A percentile compares a stretch with the other conserved stretches of the same genome.
Conservation (phyloP, 2,329 filamentous ascomycete species). For the Phialophora verrucosa region DNA sequence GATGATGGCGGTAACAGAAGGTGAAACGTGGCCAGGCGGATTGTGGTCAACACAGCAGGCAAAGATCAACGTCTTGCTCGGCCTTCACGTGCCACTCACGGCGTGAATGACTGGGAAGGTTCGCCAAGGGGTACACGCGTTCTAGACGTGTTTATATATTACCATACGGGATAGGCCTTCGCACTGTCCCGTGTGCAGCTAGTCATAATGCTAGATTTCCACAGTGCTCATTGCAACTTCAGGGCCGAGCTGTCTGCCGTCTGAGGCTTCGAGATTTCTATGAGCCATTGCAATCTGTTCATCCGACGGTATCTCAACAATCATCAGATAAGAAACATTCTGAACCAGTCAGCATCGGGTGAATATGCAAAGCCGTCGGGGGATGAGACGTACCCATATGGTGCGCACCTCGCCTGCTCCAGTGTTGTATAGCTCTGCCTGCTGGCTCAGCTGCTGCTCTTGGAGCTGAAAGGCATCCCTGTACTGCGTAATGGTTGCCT, state of each 20-base stretch:
- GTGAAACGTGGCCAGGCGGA: too few species aligned
- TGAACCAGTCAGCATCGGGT: constrained; percentile 35
- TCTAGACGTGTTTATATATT: too few species aligned
- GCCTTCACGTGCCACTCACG: too few species aligned
- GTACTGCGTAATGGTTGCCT: constrained; percentile 16
- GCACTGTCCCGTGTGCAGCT: too few species aligned
- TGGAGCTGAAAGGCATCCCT: constrained; percentile 15
- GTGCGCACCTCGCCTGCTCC: constrained; percentile 32
- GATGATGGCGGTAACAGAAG: too few species aligned
- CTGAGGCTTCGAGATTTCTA: constrained; percentile 5
- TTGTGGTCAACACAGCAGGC: too few species aligned
- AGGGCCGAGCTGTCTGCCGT: neutral
- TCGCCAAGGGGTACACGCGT: too few species aligned
- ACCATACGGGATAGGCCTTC: too few species aligned
- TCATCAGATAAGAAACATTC: constrained; percentile 37
- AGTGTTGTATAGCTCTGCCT: constrained; percentile 43
- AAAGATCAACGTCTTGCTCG: too few species aligned
- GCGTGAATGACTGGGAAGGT: too few species aligned
- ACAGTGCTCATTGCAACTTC: constrained; percentile 5
- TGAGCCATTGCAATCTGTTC: constrained; percentile 17
- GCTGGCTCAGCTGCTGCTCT: constrained; percentile 27
- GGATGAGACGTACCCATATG: constrained; percentile 13
- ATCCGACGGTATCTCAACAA: constrained; percentile 27
- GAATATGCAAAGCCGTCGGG: neutral
- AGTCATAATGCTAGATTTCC: neutral